A percentile compares a stretch with the other conserved stretches of the same genome.
Evolutionary conservation across 2,329 filamentous ascomycete genomes (phyloP).

Genomic region (Simplicillium aogashimaense): DNA sequence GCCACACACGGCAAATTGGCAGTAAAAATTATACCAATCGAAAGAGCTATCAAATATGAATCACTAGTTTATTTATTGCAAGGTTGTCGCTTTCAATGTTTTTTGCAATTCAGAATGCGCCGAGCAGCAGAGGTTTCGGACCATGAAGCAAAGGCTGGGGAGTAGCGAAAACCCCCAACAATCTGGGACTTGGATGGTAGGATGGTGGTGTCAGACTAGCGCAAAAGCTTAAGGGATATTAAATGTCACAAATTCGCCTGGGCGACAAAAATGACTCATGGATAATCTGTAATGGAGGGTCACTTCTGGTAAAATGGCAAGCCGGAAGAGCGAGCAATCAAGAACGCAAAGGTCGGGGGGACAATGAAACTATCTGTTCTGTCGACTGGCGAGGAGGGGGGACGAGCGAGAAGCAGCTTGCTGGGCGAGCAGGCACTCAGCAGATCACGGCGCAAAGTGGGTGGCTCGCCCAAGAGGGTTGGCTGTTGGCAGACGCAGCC

Average conservation of each 20-base stretch:
- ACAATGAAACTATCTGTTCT: slow-evolving; percentile 2
- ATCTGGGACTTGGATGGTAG: slow-evolving; percentile 7
- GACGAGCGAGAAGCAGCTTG: slow-evolving; percentile 8
- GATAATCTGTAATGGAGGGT: slow-evolving; percentile 17
- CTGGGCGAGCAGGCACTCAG: slow-evolving; percentile 5
- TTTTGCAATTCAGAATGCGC: slow-evolving; percentile 21
- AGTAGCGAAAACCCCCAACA: not conserved
- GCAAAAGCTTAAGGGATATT: slow-evolving; percentile 12
- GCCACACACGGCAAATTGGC: slow-evolving; percentile 2
- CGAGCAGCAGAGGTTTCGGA: slow-evolving; percentile 10
- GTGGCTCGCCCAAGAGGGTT: too few species aligned
- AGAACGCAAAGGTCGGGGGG: slow-evolving; percentile 15
- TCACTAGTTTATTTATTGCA: not conserved
- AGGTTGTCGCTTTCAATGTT: not conserved
- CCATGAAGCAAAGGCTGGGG: slow-evolving; percentile 1
- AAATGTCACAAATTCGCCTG: slow-evolving; percentile 6
- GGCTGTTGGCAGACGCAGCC: slow-evolving; percentile 8
- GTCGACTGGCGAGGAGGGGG: slow-evolving; percentile 3
- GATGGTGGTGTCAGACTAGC: slow-evolving; percentile 6
- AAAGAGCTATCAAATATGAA: slow-evolving; percentile 7
- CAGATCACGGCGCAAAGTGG: slow-evolving; percentile 1
- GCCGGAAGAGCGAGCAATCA: not conserved
- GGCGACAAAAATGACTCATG: slow-evolving; percentile 20
- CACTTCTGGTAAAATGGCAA: slow-evolving; percentile 3
- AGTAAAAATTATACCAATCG: slow-evolving; percentile 9